Base-by-base conservation (phyloP, 495 filamentous ascomycete genomes). In the Neurospora sp. region DNA sequence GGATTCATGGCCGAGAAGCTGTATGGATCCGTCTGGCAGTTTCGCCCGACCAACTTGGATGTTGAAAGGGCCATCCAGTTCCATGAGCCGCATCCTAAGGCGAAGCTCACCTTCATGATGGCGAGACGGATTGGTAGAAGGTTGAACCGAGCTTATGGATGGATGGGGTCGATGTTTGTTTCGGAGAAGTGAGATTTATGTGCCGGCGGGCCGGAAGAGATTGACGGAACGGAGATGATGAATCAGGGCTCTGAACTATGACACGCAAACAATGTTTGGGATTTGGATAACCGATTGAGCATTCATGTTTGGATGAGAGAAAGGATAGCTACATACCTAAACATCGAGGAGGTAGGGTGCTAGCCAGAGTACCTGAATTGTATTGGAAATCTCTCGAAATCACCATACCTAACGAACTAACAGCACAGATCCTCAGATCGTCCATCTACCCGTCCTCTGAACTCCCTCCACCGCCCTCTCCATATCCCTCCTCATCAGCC, bases 21-120 rank as follows among this genome's bases (percentile, higher is more conserved):
- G 10, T 85, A 87, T 71, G 87, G 87, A 0, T 87, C 84, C 2
- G 85, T 82, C 0, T 90, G 88, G 88, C 79, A 85, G 66, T 88
- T 89, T 73, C 71, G 73, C 54, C 82, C 85, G 9, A 72, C 74
- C n/a, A 75, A 70, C 1, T 74, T 81, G 44, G 82, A 84, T 69
- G 41, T 39, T 5, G 76, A 83, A 71, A 71, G 83, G 4, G 79
- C 76, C 44, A 86, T 89, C 23, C 81, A 84, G 59, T 86, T 89
- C 73, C 84, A 88, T 54, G 85, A 89, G 76, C 88, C 88, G 23
- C 82, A 88, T 39, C 76, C 78, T 2, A 37, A 27, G 5, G 70
- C 48, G 11, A 66, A 66, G 54, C 54, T 66, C 6, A 35, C 54
- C 27, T 77, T 78, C 12, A 35, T 12, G 10, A 54, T 72, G 23